Base-by-base conservation (phyloP, 257 asterid species). In the Cynanchum wilfordii region DNA sequence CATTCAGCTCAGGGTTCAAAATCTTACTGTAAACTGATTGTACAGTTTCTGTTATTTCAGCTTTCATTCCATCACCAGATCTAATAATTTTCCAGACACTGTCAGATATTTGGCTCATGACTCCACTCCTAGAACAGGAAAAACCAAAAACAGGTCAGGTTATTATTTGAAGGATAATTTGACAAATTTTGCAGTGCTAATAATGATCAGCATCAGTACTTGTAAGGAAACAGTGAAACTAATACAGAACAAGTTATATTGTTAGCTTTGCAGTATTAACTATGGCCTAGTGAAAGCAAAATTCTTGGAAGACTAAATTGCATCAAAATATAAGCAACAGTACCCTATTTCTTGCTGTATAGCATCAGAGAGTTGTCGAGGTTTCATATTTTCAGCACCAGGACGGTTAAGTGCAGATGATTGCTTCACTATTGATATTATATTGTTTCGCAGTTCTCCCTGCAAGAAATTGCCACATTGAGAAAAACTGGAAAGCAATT, bases 291-390 rank as follows among this genome's bases (percentile, higher is more conserved):
- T 11, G 27, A 72, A 8, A 25, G 8, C 16, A 58, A 20, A 38
- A 40, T 8, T 8, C 29, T 42, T 22, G 13, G 50, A 57, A 66
- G 15, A 15, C 12, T 54, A 54, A 19, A 50, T 38, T 7, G 52
- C 50, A 33, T 6, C 19, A 42, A 24, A 20, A 19, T 67, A 44
- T 69, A 22, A 63, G 60, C 47, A 69, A 74, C 83, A n/a, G n/a
- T 79, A 94, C 99, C 99, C 97, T 40, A 94, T 84, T 84, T 94
- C 99, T 84, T 84, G 80, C 82, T 87, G 96, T 86, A 94, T 89
- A 40, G 97, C 96, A 84, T 94, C 97, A 27, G 97, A 87, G 70
- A 94, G 96, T 85, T 94, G 99, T 33, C 97, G 88, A 3, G 90
- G 97, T 80, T 89, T 94, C 97, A 91, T 86, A 77, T 77, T 86